Percentiles rank a stretch among this genome's conserved stretches.
Evolutionary conservation across 192 early-diverging fungal genomes (phyloP).

Genomic region (Geosiphon pyriformis): DNA sequence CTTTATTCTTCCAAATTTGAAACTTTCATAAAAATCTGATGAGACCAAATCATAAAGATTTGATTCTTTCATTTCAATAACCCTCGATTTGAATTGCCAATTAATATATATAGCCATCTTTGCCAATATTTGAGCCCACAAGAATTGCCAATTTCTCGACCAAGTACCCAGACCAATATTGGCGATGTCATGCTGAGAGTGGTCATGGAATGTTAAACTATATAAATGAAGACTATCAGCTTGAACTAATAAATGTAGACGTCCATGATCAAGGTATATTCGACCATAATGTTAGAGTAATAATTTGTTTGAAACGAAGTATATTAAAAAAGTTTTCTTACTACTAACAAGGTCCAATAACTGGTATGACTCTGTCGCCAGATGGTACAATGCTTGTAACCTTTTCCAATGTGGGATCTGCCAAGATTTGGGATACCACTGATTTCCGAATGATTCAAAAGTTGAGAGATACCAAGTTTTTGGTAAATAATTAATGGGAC

Average conservation of each 20-base stretch:
- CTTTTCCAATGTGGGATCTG: constrained; percentile 73
- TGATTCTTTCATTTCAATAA: not conserved
- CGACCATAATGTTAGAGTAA: not conserved
- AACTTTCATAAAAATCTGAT: not conserved
- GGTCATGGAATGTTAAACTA: constrained; percentile 49
- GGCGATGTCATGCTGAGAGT: constrained; percentile 49
- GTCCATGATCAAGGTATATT: constrained; percentile 67
- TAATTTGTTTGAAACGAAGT: not conserved
- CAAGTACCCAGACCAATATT: constrained; percentile 58
- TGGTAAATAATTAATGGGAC: constrained; percentile 24
- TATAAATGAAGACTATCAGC: constrained; percentile 67
- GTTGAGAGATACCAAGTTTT: constrained; percentile 56
- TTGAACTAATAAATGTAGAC: constrained; percentile 56
- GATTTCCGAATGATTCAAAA: constrained; percentile 65
- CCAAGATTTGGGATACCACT: constrained; percentile 77
- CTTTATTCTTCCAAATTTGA: not conserved
- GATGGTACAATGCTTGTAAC: constrained; percentile 84
- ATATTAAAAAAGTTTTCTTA: constrained; percentile 9
- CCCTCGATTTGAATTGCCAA: not conserved
- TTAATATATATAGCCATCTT: too few relatives aligned
- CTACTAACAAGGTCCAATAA: constrained; percentile 54
- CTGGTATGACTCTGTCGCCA: constrained; percentile 75
- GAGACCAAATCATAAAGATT: not conserved
- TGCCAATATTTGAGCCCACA: constrained; percentile 45
- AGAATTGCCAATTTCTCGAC: constrained; percentile 44